Evolutionary conservation across 306 rosid species (phyloP), one percentile per base, ranked within the genome.

Genomic region (Ochetophila trinervis): DNA sequence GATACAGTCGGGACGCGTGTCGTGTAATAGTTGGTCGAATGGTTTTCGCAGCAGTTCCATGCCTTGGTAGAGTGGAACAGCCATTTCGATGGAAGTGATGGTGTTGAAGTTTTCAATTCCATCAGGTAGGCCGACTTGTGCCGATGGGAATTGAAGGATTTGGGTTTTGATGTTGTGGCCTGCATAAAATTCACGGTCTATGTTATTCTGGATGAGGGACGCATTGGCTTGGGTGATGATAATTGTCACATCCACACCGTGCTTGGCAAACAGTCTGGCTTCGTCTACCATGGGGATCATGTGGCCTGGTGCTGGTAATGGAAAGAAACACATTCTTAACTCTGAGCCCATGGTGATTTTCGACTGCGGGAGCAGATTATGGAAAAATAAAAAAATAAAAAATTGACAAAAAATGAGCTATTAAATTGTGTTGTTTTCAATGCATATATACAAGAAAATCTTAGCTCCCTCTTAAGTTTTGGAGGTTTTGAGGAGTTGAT

Each of bases 61-160:
- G 6, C 21, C 52, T 40, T 13, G 16, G 51, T 20, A 27, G 13
- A 37, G 16, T 35, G 16, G 14, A 7, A 5, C 1, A 22, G 7
- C 35, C 53, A 67, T 54, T 7, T 67, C 55, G 5, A 36, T n/a
- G 42, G 71, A 27, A 44, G 51, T 37, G 23, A 56, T 9, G 32
- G 27, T 6, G n/a, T 42, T 37, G 11, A 20, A 55, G 32, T 22
- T 40, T 44, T 54, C 63, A 0, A 67, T n/a, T 0, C 62, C 71
- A 23, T 54, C 62, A 2, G 71, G 63, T 34, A 67, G 53, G 27
- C 23, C 71, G 8, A 67, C 37, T 53, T 67, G 32, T 22, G 24
- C 21, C 3, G 40, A 55, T 7, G 62, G 71, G n/a, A 67, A 54
- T 4, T 54, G 6, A 21, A 67, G 71, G 20, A 6, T 12, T 8